phyloP scores from a whole-genome alignment of 257 asterid genomes.

The Coffea canephora region DNA sequence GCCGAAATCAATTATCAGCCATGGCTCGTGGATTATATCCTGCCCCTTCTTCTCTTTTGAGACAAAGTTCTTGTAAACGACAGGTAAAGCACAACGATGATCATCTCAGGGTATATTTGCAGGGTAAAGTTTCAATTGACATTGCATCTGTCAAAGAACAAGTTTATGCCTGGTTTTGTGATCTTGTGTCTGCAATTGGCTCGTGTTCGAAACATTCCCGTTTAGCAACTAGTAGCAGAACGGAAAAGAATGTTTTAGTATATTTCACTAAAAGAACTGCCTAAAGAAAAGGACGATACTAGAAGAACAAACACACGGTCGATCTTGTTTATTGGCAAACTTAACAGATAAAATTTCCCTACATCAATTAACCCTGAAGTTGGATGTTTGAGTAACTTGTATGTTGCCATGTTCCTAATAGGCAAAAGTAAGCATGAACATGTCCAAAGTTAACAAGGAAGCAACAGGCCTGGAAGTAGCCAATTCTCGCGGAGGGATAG shows the following conservation, averaged over 20 bases:
- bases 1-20: neutral
- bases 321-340: neutral
- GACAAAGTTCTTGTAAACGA: neutral
- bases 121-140: neutral
- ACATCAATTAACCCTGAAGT: neutral
- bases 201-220: neutral
- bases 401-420: neutral
- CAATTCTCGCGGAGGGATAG: neutral
- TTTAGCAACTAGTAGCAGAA: neutral
- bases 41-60: constrained; percentile 1
- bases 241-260: neutral
- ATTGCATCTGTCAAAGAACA: neutral
- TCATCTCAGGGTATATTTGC: neutral
- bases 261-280: no score
- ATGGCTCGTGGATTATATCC: constrained; percentile 7
- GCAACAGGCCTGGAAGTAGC: neutral
- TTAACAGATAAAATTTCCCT: no score
- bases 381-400: neutral
- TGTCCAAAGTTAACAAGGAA: neutral
- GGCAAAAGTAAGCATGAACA: neutral
- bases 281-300: neutral
- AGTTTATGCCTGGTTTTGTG: no score
- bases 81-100: neutral
- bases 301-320: neutral
- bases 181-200: neutral